Conservation (phyloP, 2,329 filamentous ascomycete genomes). For the Geoglossum cookeanum region DNA sequence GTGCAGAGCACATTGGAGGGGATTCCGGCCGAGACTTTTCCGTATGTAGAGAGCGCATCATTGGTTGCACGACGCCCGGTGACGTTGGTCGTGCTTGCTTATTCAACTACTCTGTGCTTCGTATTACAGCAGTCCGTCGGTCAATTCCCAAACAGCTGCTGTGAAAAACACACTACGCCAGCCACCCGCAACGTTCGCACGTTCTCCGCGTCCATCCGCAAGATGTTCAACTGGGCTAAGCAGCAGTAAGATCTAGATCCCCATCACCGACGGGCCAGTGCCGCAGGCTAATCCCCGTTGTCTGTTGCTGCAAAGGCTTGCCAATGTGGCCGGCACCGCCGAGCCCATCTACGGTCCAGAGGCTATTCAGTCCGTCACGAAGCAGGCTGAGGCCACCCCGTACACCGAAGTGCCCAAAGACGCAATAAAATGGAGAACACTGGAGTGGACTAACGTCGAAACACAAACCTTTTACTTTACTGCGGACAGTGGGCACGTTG, state of each 20-base stretch:
- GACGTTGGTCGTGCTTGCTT: background rate
- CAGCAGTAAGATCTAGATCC: slow-evolving; percentile 11
- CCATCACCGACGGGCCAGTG: slow-evolving; percentile 31
- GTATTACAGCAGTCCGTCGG: background rate
- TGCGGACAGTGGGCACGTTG: slow-evolving; percentile 56
- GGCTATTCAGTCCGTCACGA: slow-evolving; percentile 69
- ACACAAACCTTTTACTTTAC: slow-evolving; percentile 88
- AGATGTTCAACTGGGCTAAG: slow-evolving; percentile 13
- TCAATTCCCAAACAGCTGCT: background rate
- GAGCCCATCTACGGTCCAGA: slow-evolving; percentile 87
- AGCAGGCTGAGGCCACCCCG: slow-evolving; percentile 57
- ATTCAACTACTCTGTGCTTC: background rate
- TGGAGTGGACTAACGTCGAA: slow-evolving; percentile 79
- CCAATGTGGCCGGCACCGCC: slow-evolving; percentile 79
- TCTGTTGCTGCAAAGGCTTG: slow-evolving; percentile 25
- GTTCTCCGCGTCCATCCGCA: background rate
- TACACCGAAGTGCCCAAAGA: slow-evolving; percentile 64
- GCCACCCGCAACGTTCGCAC: background rate
- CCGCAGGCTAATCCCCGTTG: slow-evolving; percentile 6
- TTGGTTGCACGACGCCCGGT: background rate
- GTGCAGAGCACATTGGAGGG: background rate
- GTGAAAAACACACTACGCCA: background rate
- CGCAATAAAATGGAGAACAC: slow-evolving; percentile 63
- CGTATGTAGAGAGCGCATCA: background rate
- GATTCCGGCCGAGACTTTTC: background rate